Conservation (phyloP, 768 basidiomycete genomes). For the Tylopilus sp. region DNA sequence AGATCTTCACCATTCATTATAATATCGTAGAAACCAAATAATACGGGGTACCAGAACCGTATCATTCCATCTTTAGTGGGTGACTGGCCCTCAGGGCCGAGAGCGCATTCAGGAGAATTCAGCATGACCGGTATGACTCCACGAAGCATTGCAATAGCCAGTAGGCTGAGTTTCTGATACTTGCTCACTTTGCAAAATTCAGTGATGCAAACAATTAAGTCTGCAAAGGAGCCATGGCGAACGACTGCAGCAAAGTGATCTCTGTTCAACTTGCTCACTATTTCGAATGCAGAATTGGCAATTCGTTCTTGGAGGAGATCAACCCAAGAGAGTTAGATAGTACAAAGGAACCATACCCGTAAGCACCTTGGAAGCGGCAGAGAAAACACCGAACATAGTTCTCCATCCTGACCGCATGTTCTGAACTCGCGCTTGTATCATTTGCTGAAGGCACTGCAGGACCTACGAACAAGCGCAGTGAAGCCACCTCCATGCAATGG, state of each 20-base stretch:
- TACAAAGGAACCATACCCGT: slow-evolving; percentile 53
- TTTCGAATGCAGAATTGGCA: slow-evolving; percentile 91
- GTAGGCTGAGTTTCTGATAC: slow-evolving; percentile 95
- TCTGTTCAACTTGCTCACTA: slow-evolving; percentile 86
- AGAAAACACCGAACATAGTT: slow-evolving; percentile 98
- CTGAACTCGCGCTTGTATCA: slow-evolving; percentile 92
- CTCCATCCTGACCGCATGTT: slow-evolving; percentile 98
- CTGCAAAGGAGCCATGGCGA: slow-evolving; percentile 90
- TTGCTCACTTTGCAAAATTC: slow-evolving; percentile 99
- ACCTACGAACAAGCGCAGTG: slow-evolving; percentile 49
- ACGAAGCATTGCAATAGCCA: slow-evolving; percentile 95
- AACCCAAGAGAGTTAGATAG: neutral
- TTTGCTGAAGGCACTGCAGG: slow-evolving; percentile 95
- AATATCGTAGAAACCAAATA: slow-evolving; percentile 99
- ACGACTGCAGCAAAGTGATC: slow-evolving; percentile 92
- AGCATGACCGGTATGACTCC: slow-evolving; percentile 93
- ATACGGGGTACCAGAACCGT: slow-evolving; percentile 93
- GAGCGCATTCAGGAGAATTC: slow-evolving; percentile 64
- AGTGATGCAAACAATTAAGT: slow-evolving; percentile 94
- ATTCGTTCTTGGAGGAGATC: slow-evolving; percentile 63
- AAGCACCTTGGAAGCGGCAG: slow-evolving; percentile 89
- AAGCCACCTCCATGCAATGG: neutral
- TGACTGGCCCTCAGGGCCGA: slow-evolving; percentile 31
- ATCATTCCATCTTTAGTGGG: slow-evolving; percentile 83
- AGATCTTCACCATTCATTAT: slow-evolving; percentile 99